Conservation (phyloP, 1,139 yeast genomes). For the Saccharomyces hybrid region DNA sequence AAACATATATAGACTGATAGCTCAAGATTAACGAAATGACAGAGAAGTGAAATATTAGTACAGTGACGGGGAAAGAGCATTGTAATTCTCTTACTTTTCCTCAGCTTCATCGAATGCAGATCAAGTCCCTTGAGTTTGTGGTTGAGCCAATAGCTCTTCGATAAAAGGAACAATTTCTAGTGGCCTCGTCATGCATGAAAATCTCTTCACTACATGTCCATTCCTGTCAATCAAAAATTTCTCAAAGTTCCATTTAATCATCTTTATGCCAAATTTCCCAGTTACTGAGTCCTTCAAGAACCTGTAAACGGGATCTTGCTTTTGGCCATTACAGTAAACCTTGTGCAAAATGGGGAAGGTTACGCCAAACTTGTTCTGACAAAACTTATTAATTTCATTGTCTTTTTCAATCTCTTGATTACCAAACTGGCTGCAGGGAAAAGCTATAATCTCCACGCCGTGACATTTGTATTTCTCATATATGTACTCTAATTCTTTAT, state of each 20-base stretch:
- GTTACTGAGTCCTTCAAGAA: conserved; percentile 56
- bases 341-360: conserved; percentile 55
- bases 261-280: conserved; percentile 53
- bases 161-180: neutral
- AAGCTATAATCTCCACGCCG: conserved; percentile 68
- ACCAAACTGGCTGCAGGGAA: conserved; percentile 82
- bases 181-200: conserved; percentile 59
- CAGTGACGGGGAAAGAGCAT: neutral
- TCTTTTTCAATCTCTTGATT: conserved; percentile 68
- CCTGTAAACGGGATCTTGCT: conserved; percentile 64
- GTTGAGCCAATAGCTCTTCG: neutral
- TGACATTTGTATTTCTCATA: conserved; percentile 60
- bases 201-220: conserved; percentile 62
- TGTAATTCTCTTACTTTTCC: too few relatives aligned
- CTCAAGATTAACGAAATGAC: too few relatives aligned
- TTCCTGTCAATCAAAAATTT: conserved; percentile 60
- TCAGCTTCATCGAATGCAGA: neutral
- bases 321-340: conserved; percentile 71
- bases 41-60: neutral
- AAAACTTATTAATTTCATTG: conserved; percentile 47
- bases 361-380: conserved; percentile 56
- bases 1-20: too few relatives aligned
- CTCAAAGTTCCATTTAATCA: conserved; percentile 79
- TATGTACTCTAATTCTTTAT: conserved; percentile 63
- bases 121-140: neutral